Conservation (phyloP, 2,329 filamentous ascomycete genomes). For the Fusarium nisikadoi region DNA sequence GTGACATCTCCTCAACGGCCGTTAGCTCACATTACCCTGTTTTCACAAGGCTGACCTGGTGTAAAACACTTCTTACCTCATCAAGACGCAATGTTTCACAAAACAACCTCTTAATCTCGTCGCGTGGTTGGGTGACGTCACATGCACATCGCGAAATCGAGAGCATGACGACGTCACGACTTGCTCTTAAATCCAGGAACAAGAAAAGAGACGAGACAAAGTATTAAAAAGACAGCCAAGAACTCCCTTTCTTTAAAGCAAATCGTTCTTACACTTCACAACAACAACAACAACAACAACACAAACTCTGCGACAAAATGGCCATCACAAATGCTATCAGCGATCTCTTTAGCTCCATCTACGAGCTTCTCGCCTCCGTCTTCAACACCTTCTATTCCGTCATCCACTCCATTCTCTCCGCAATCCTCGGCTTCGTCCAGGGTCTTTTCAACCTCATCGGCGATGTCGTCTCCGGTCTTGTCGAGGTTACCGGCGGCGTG, state of each 20-base stretch:
- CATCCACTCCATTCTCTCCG: slow-evolving; percentile 48
- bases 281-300: background rate
- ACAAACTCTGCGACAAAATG: slow-evolving; percentile 39
- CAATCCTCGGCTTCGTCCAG: slow-evolving; percentile 50
- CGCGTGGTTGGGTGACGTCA: slow-evolving; percentile 45
- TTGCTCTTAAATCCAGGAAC: slow-evolving; percentile 27
- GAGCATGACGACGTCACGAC: slow-evolving; percentile 47
- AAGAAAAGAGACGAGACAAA: background rate
- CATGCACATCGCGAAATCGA: slow-evolving; percentile 33
- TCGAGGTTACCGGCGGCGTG: slow-evolving; percentile 52
- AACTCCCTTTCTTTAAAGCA: background rate
- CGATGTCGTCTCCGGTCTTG: slow-evolving; percentile 50
- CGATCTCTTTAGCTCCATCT: slow-evolving; percentile 55
- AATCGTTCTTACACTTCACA: background rate
- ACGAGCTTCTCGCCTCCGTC: slow-evolving; percentile 54
- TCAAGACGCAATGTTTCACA: slow-evolving; percentile 29
- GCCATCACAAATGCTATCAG: slow-evolving; percentile 50
- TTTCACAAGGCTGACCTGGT: background rate
- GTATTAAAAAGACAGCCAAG: slow-evolving; percentile 4
- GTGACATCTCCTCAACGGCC: background rate
- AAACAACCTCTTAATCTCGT: background rate
- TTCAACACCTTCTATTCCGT: slow-evolving; percentile 50
- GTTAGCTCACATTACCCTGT: background rate
- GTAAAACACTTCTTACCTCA: slow-evolving; percentile 15
- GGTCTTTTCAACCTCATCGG: slow-evolving; percentile 51